Percentiles rank a stretch among this genome's conserved stretches.
Evolutionary conservation across 208 protist species (phyloP).

Genomic region (Naegleria lovaniensis): DNA sequence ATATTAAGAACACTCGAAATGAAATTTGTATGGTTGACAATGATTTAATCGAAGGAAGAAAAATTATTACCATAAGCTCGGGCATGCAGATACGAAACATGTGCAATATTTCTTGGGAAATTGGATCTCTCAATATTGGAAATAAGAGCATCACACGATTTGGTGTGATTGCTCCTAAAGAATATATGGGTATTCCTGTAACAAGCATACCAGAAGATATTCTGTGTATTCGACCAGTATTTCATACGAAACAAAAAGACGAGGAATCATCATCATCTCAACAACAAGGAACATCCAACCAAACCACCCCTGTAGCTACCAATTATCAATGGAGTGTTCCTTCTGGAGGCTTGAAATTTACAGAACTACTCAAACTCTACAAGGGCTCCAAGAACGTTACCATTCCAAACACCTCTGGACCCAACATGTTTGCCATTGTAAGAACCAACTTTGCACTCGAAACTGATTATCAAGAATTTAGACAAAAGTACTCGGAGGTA

Average conservation of each 20-base stretch:
- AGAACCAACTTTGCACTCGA: not conserved
- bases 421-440: not conserved
- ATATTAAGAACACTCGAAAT: not conserved
- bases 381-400: not conserved
- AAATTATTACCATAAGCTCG: constrained; percentile 1
- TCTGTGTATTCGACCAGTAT: not conserved
- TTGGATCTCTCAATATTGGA: not conserved
- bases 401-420: not conserved
- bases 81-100: not conserved
- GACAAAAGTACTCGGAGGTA: not conserved
- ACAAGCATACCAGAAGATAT: not conserved
- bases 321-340: not conserved
- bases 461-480: not conserved
- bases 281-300: too few species aligned
- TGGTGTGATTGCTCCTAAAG: not conserved
- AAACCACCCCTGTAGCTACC: too few species aligned
- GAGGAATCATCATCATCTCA: too few species aligned
- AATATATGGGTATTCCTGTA: not conserved
- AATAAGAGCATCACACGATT: not conserved
- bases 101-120: not conserved
- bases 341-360: not conserved
- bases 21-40: not conserved
- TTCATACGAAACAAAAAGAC: not conserved
- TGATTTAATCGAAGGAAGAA: constrained; percentile 1
- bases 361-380: not conserved